Conservation (phyloP, 495 filamentous ascomycete genomes). For the Astrocystis sublimbata region DNA sequence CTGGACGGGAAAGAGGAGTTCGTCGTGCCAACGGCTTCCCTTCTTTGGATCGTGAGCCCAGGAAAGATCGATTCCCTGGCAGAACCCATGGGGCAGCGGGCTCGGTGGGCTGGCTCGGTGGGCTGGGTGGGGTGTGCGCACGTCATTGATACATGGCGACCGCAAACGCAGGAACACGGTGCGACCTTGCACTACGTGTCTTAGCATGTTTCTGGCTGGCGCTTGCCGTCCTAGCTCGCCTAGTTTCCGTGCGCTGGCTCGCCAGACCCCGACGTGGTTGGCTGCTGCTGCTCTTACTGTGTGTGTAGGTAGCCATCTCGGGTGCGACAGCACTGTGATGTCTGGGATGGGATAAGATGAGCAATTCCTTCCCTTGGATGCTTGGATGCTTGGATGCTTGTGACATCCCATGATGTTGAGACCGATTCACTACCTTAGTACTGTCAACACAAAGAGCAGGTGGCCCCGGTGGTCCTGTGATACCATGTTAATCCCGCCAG, state of each 20-base stretch:
- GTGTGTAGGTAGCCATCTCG: neutral
- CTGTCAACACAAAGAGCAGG: neutral
- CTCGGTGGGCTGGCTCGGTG: neutral
- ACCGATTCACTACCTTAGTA: slow-evolving; percentile 2
- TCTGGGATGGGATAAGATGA: too few species aligned
- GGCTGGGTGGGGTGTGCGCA: neutral
- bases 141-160: slow-evolving; percentile 1
- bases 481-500: neutral
- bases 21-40: slow-evolving; percentile 11
- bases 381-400: too few species aligned
- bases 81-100: slow-evolving; percentile 4
- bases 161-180: neutral
- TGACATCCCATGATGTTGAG: slow-evolving; percentile 3
- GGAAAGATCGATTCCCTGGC: slow-evolving; percentile 6
- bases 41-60: slow-evolving; percentile 1
- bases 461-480: neutral
- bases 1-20: neutral
- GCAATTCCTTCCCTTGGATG: neutral
- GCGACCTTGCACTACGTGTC: neutral
- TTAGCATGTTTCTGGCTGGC: neutral
- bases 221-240: neutral
- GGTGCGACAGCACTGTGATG: neutral
- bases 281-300: neutral
- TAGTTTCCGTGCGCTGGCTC: too few species aligned
- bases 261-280: neutral